Percentiles rank a stretch among this genome's conserved stretches.
These are phyloP conservation scores for Komagataea norvegica DNA, from an alignment of 1,139 yeast genomes.

Conservation along the genomic window DNA sequence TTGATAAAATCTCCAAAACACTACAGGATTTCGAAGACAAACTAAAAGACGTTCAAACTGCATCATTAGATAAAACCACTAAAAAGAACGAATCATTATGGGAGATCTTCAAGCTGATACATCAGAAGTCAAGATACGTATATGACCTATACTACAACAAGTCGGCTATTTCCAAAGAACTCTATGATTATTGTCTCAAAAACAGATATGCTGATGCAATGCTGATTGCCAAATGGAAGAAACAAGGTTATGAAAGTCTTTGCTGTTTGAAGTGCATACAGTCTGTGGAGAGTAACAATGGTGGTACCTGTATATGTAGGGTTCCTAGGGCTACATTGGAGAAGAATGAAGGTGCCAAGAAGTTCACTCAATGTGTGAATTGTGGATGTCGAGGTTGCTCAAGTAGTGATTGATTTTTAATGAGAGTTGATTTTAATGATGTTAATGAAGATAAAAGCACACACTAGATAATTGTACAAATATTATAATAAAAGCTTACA, in stretches of 20 bases:
- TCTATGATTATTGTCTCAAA: slow-evolving; percentile 74
- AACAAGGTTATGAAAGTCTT: slow-evolving; percentile 80
- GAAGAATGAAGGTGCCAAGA: slow-evolving; percentile 28
- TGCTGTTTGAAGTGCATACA: slow-evolving; percentile 83
- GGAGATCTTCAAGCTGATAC: slow-evolving; percentile 66
- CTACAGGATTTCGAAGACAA: slow-evolving; percentile 56
- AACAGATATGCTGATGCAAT: slow-evolving; percentile 65
- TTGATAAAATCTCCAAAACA: slow-evolving; percentile 64
- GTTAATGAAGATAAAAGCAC: not conserved
- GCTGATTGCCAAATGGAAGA: slow-evolving; percentile 87
- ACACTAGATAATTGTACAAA: not conserved
- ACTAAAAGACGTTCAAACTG: slow-evolving; percentile 53
- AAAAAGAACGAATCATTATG: slow-evolving; percentile 57
- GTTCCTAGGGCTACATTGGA: slow-evolving; percentile 62
- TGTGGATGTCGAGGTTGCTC: slow-evolving; percentile 93
- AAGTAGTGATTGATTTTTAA: slow-evolving; percentile 69
- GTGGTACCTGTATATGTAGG: slow-evolving; percentile 75
- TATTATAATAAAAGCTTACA: not conserved
- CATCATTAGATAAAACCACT: slow-evolving; percentile 28
- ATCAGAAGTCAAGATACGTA: slow-evolving; percentile 72
- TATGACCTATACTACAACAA: slow-evolving; percentile 70
- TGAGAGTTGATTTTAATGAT: not conserved
- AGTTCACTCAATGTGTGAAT: slow-evolving; percentile 61
- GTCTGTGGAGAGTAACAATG: slow-evolving; percentile 56
- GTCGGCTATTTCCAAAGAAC: slow-evolving; percentile 57